Base-by-base conservation (phyloP, 1,284 basidiomycete genomes). In the Melampsora abietis-canadensis region DNA sequence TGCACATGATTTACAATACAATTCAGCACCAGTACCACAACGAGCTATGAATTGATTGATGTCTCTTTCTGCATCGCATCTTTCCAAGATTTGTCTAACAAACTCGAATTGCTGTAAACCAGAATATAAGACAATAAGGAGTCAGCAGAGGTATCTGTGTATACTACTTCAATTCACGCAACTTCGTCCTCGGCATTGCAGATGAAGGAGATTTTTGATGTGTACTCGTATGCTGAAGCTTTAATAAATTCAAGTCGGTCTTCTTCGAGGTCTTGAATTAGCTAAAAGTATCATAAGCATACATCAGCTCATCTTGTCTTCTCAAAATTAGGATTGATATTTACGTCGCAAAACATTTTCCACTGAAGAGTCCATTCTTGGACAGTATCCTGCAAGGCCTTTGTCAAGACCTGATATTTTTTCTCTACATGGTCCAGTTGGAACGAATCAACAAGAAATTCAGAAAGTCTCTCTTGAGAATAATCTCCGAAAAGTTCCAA, bases 181-280 rank as follows among this genome's bases (percentile, higher is more conserved):
- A 92, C 92, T 86, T 96, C 92, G 80, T 98, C 96, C 80, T 98
- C 96, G 21, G 89, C 86, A 19, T 98, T 94, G 80, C 95, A 98
- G 31, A 97, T 91, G 8, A 91, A 92, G 3, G 94, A 96, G 27
- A 98, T 89, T 0, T 90, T 89, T 82, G 98, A 98, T 2, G 95
- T 94, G 81, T 92, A 97, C 37, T 89, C 88, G 95, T 95, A 99
- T 81, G 96, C 86, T 78, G 92, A 92, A 81, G 94, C 91, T 84
- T 96, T 97, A 84, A 91, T 89, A 80, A 96, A 92, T 76, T 94
- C 92, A 81, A 96, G 84, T 17, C 96, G 87, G 77, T 95, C 90
- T 80, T 98, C 94, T 81, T 99, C 95, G 62, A 96, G 82, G 83
- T 99, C 95, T 83, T 99, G 96, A 78, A 91, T 94, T 73, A 88